Evolutionary conservation across 2,329 filamentous ascomycete genomes (phyloP), one percentile per base, ranked within the genome.

Genomic region (Aspergillus latus): DNA sequence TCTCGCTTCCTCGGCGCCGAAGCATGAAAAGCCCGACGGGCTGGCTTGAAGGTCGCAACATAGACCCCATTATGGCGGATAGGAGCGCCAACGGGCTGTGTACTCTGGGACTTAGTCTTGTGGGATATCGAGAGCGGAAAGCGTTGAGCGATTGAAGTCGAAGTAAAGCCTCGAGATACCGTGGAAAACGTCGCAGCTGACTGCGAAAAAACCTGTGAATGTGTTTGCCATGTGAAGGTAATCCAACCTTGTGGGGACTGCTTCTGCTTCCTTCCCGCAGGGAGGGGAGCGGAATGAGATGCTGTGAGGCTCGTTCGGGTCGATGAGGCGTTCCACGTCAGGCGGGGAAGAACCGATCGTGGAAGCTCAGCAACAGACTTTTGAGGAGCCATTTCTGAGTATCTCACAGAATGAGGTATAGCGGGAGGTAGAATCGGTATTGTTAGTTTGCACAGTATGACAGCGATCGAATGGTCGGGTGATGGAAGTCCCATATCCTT

Each of bases 1-100:
- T 97, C 92, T 62, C 89, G 84, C 51, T 74, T 71, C 49, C 78
- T 82, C 37, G 76, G 67, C 2, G 84, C 72, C 0, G 90, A 88
- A 36, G 85, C 83, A 72, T 92, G 88, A 72, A 97, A 76, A 34
- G 74, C 73, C 15, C 72, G 72, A 21, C 69, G 70, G 10, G 76
- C 74, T 10, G 71, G 65, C 34, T 74, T 74, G 54, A 76, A 78
- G 2, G 66, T 59, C 10, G 76, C 73, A n/a, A 77, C 76, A 57
- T 78, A 79, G 7, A 78, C 75, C 6, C 77, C 77, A 72, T 79
- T 77, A 62, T 78, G 68, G 44, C 75, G 69, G 54, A 79, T 68
- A 21, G 77, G 74, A 37, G 62, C 66, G 34, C 63, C 59, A 29
- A 61, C 47, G 16, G 62, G 29, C n/a, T 67, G 61, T 32, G 59